Evolutionary conservation across 2,329 filamentous ascomycete species (phyloP), one percentile per base, ranked within the genome.

Genomic region (Phaeophleospora eucalypticola): DNA sequence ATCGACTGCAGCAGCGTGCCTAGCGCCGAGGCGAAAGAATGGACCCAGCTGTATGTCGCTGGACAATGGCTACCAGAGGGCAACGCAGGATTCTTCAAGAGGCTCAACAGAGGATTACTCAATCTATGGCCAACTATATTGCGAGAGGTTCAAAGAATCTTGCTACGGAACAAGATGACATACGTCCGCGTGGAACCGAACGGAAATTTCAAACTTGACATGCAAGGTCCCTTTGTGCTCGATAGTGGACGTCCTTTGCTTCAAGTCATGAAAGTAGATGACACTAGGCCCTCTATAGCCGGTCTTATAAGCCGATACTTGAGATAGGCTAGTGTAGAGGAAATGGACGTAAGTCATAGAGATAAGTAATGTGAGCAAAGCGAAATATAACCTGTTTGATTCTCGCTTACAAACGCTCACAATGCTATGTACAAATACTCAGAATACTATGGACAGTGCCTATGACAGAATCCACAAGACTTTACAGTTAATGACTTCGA

Each of bases 161-260:
- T 54, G 34, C 37, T 55, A 12, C 46, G 61, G 18, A 59, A 63
- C 16, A 56, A 59, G 2, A 58, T 65, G 46, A 52, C 55, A 1
- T 57, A 59, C 40, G 34, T 64, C 10, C 48, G 52, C 3, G 41
- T 60, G 15, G 39, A 46, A 8, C 44, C 50, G 2, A 46, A 48
- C 14, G 51, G 55, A 2, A 58, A 45, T 16, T 62, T 52, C 50
- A 63, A 63, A 40, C 35, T 64, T 14, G 60, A 64, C 51, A 44
- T 64, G 24, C 59, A 61, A 20, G 34, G 48, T 16, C 54, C 52
- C 40, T 45, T 53, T 35, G 38, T 63, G 32, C 45, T 64, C 19
- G 59, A 64, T 18, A 27, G 38, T 4, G 61, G 61, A 3, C 21
- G 36, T 17, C 41, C 54, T 7, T 32, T 60, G 50, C 35, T 37